Evolutionary conservation across 2,329 filamentous ascomycete species (phyloP).

Genomic region (Cladosporium sp.): DNA sequence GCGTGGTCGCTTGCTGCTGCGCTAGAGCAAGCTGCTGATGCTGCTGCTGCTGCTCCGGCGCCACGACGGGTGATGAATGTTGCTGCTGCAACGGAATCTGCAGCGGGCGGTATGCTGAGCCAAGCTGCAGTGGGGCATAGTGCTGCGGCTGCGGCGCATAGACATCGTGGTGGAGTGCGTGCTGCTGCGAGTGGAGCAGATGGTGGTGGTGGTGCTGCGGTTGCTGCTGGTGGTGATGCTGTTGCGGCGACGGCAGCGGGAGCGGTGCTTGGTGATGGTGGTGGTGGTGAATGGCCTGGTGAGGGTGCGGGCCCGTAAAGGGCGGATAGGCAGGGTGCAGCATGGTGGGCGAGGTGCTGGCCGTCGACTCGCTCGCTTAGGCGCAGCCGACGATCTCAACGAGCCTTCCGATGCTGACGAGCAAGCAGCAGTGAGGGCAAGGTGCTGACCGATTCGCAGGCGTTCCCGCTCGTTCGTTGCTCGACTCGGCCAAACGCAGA

Average conservation of each 20-base stretch:
- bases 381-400: slow-evolving; percentile 4
- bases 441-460: background rate
- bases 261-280: slow-evolving; percentile 30
- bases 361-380: slow-evolving; percentile 12
- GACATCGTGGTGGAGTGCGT: slow-evolving; percentile 25
- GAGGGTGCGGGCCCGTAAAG: slow-evolving; percentile 15
- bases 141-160: slow-evolving; percentile 23
- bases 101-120: slow-evolving; percentile 35
- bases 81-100: slow-evolving; percentile 37
- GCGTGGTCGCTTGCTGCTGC: slow-evolving; percentile 8
- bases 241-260: background rate
- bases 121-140: slow-evolving; percentile 31
- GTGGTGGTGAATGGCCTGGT: slow-evolving; percentile 15
- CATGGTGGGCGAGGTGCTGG: slow-evolving; percentile 17
- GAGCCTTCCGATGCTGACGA: too few relatives aligned
- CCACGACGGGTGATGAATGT: slow-evolving; percentile 6
- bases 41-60: slow-evolving; percentile 9
- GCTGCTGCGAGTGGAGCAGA: slow-evolving; percentile 27
- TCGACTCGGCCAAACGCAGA: background rate
- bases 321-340: slow-evolving; percentile 20
- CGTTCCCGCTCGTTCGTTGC: background rate
- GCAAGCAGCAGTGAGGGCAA: background rate
- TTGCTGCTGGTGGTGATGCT: slow-evolving; percentile 3
- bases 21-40: slow-evolving; percentile 11
- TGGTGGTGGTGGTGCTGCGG: slow-evolving; percentile 16